phyloP scores from a whole-genome alignment of 441 rosid genomes.

The Gossypium aridum region DNA sequence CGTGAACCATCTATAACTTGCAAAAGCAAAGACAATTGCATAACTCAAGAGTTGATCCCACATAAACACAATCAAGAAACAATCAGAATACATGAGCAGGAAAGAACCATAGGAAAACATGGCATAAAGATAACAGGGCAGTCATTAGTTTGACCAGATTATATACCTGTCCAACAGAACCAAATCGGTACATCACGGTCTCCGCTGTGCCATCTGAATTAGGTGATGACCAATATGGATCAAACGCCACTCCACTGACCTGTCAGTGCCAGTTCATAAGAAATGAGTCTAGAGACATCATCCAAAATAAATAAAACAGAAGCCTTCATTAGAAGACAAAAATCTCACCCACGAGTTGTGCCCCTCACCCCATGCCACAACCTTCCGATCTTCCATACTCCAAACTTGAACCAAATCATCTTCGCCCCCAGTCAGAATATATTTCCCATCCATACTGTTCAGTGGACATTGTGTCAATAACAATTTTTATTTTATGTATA shows the following conservation, averaged over 20 bases:
- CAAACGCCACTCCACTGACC: constrained; percentile 99
- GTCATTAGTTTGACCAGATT: not conserved
- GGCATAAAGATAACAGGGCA: not conserved
- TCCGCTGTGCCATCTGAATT: constrained; percentile 77
- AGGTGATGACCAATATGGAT: constrained; percentile 88
- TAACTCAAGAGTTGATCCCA: not conserved
- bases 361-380: constrained; percentile 99
- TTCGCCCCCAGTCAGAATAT: constrained; percentile 96
- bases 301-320: not conserved
- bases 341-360: constrained; percentile 95
- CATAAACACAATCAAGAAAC: not conserved
- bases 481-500: not conserved
- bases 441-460: constrained; percentile 91
- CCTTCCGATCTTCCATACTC: constrained; percentile 98
- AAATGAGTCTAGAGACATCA: constrained; percentile 18
- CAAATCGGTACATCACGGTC: constrained; percentile 83
- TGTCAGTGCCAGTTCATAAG: constrained; percentile 35
- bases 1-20: not conserved
- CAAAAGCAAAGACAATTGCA: not conserved
- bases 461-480: constrained; percentile 21
- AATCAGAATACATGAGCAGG: not conserved
- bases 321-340: not conserved
- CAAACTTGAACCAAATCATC: constrained; percentile 98
- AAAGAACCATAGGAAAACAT: not conserved
- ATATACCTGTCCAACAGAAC: constrained; percentile 97